Percentiles rank a stretch among this genome's conserved stretches.
phyloP scores from a whole-genome alignment of 2,329 filamentous ascomycete species.

The Westerdykella ornata region DNA sequence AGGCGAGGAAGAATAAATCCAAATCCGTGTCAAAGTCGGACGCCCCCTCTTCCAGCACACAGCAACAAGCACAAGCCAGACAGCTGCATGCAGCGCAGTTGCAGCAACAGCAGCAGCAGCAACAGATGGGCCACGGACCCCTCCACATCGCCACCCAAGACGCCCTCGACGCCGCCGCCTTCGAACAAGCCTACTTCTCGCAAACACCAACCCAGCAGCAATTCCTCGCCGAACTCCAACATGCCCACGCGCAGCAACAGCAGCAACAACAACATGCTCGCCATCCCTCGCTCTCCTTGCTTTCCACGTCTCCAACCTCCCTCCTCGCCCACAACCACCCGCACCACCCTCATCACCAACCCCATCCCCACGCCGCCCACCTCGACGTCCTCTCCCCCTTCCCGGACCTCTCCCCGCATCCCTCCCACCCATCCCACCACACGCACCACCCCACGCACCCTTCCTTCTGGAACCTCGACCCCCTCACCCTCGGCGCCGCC shows the following conservation, averaged over 20 bases:
- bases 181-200: slow-evolving; percentile 28
- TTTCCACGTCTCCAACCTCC: slow-evolving; percentile 26
- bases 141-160: slow-evolving; percentile 29
- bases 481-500: slow-evolving; percentile 18
- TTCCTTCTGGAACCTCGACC: slow-evolving; percentile 30
- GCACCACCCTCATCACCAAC: slow-evolving; percentile 32
- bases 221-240: slow-evolving; percentile 43
- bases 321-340: slow-evolving; percentile 30
- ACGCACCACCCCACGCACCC: slow-evolving; percentile 25
- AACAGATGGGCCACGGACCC: slow-evolving; percentile 20
- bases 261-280: slow-evolving; percentile 7
- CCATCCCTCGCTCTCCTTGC: slow-evolving; percentile 35
- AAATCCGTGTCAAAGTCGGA: slow-evolving; percentile 30
- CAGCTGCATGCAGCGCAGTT: slow-evolving; percentile 18
- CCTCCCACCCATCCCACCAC: slow-evolving; percentile 25
- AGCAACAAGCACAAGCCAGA: slow-evolving; percentile 10
- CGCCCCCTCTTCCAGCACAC: slow-evolving; percentile 15
- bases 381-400: slow-evolving; percentile 31
- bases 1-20: slow-evolving; percentile 41
- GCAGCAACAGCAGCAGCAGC: slow-evolving; percentile 22
- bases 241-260: slow-evolving; percentile 41
- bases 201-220: slow-evolving; percentile 21
- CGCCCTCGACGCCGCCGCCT: slow-evolving; percentile 21
- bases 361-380: slow-evolving; percentile 26
- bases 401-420: slow-evolving; percentile 22